Conservation (phyloP, 495 filamentous ascomycete genomes). For the Hypoxylon cercidicola region DNA sequence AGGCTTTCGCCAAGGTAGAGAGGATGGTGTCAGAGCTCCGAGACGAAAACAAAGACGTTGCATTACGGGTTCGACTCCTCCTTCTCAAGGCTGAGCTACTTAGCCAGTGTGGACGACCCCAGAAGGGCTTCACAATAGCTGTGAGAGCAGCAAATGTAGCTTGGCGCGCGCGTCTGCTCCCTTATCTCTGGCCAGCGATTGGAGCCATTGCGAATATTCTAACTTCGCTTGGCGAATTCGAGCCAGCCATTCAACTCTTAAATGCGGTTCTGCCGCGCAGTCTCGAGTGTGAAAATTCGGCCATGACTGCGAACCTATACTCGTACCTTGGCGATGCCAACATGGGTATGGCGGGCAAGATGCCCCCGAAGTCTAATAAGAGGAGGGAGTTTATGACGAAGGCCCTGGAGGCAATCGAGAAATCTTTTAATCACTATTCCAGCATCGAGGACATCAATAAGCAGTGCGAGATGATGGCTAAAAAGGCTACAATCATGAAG, state of each 20-base stretch:
- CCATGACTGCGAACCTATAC: slow-evolving; percentile 74
- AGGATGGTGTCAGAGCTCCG: slow-evolving; percentile 70
- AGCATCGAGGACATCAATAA: slow-evolving; percentile 77
- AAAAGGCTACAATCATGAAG: slow-evolving; percentile 84
- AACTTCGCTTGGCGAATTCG: slow-evolving; percentile 77
- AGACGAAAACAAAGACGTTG: slow-evolving; percentile 77
- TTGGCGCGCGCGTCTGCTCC: slow-evolving; percentile 74
- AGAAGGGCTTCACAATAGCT: slow-evolving; percentile 84
- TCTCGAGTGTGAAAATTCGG: slow-evolving; percentile 76
- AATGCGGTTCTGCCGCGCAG: slow-evolving; percentile 83
- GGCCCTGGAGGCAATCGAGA: slow-evolving; percentile 74
- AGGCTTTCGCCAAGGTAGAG: slow-evolving; percentile 76
- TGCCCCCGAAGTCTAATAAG: slow-evolving; percentile 46
- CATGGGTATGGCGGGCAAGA: slow-evolving; percentile 78
- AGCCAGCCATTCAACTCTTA: slow-evolving; percentile 72
- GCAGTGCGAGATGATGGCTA: slow-evolving; percentile 85
- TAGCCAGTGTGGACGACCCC: slow-evolving; percentile 73
- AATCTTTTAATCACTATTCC: slow-evolving; percentile 71
- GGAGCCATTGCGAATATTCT: slow-evolving; percentile 75
- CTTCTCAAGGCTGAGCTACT: slow-evolving; percentile 80
- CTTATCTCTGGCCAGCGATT: slow-evolving; percentile 81
- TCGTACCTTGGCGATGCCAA: slow-evolving; percentile 82
- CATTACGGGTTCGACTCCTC: slow-evolving; percentile 78
- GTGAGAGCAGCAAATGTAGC: slow-evolving; percentile 83
- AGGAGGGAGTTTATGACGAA: slow-evolving; percentile 70